A percentile compares a stretch with the other conserved stretches of the same genome.
phyloP scores from a whole-genome alignment of 129 eudicot species.

The Saussurea involucrata region DNA sequence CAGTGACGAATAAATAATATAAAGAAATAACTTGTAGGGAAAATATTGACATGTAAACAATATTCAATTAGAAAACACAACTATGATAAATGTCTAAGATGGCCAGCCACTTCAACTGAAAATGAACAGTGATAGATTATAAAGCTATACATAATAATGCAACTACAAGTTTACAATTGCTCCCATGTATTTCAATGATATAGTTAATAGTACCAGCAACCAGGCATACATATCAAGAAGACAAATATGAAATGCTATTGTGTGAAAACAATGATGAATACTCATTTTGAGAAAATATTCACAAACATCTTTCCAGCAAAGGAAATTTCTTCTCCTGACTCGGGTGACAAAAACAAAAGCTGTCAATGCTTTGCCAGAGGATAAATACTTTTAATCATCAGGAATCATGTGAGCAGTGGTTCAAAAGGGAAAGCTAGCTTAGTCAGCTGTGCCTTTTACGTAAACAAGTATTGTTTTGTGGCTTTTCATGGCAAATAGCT shows the following conservation, averaged over 20 bases:
- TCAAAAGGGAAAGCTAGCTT: background rate
- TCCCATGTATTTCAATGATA: background rate
- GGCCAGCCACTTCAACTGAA: background rate
- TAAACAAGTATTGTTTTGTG: background rate
- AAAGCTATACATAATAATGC: background rate
- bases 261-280: background rate
- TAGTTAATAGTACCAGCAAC: background rate
- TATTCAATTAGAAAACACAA: background rate
- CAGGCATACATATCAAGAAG: background rate
- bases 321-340: background rate
- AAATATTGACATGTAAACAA: background rate
- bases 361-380: background rate
- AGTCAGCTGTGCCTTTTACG: background rate
- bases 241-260: background rate
- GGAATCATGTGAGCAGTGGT: background rate
- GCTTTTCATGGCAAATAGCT: background rate
- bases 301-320: background rate
- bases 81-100: background rate
- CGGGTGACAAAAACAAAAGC: background rate
- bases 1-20: background rate
- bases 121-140: background rate
- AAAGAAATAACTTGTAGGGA: background rate
- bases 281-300: constrained; percentile 5
- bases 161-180: background rate
- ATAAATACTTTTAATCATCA: background rate